Evolutionary conservation across 352 stramenopile genomes (phyloP).

Genomic region (Thalassiosira ordinaria): DNA sequence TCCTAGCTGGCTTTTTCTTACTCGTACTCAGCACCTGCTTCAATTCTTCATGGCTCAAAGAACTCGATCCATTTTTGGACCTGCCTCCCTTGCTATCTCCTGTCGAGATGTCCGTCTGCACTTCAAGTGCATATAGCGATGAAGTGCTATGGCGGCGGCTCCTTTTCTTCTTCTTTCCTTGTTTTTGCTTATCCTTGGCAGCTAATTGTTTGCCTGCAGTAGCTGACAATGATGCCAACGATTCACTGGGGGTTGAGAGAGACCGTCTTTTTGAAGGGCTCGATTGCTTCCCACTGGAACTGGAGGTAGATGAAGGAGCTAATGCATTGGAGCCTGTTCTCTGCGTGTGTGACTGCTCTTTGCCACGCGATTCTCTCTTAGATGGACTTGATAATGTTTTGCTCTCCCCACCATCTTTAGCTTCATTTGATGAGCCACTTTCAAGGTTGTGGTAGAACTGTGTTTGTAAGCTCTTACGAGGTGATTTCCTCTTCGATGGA

Average conservation of each 20-base stretch:
- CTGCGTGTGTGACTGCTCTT: neutral
- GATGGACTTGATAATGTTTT: neutral
- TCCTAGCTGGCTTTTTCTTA: conserved; percentile 22
- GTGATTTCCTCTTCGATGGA: conserved; percentile 25
- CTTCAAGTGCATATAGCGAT: conserved; percentile 31
- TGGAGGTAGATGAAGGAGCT: neutral
- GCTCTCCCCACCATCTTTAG: neutral
- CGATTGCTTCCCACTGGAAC: neutral
- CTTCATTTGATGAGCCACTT: conserved; percentile 3
- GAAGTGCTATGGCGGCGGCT: conserved; percentile 25
- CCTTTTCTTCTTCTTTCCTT: conserved; percentile 27
- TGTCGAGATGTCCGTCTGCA: neutral
- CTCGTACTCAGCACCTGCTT: conserved; percentile 25
- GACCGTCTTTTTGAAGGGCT: conserved; percentile 21
- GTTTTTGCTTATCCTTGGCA: conserved; percentile 10
- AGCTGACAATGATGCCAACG: neutral
- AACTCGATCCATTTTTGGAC: neutral
- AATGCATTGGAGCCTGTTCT: neutral
- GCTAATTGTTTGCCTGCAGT: too few species aligned
- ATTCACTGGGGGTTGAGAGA: neutral
- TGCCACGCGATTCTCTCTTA: neutral
- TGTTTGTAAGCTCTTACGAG: conserved; percentile 34
- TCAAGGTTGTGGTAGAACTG: conserved; percentile 46
- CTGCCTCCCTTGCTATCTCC: neutral
- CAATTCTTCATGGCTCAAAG: conserved; percentile 33